Evolutionary conservation across 768 basidiomycete species (phyloP).

Genomic region (Paxillus rubicundulus): DNA sequence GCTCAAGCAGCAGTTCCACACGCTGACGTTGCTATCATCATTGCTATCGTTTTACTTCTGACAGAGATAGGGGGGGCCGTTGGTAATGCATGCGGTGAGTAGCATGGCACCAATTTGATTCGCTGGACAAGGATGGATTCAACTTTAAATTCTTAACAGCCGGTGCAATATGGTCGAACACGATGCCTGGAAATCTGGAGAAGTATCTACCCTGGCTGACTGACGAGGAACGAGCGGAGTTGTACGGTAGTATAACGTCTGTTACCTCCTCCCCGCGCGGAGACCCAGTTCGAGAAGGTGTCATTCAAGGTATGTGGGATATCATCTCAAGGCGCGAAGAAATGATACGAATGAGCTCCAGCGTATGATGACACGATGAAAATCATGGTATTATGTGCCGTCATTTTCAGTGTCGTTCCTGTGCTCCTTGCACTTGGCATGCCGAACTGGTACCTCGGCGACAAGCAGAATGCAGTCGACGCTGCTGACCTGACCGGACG

Average conservation of each 20-base stretch:
- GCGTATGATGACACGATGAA: conserved; percentile 59
- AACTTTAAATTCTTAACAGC: conserved; percentile 31
- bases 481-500: conserved; percentile 20
- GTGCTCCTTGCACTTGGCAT: conserved; percentile 57
- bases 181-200: conserved; percentile 63
- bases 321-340: not conserved
- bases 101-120: not conserved
- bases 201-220: conserved; percentile 51
- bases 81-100: conserved; percentile 58
- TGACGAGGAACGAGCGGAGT: conserved; percentile 38
- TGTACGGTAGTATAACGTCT: conserved; percentile 57
- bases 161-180: conserved; percentile 62
- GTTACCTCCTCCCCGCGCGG: conserved; percentile 48
- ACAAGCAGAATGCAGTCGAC: conserved; percentile 71
- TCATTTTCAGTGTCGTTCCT: conserved; percentile 54
- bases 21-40: conserved; percentile 63
- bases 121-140: too few relatives aligned
- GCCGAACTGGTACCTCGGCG: conserved; percentile 65
- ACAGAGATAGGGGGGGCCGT: conserved; percentile 69
- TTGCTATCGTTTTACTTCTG: conserved; percentile 62
- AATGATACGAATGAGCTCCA: conserved; percentile 6
- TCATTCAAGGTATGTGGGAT: conserved; percentile 45
- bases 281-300: conserved; percentile 61
- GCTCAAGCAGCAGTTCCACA: conserved; percentile 68
- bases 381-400: conserved; percentile 52